Conservation (phyloP, 108 stramenopile species). For the Skeletonema menzelii region DNA sequence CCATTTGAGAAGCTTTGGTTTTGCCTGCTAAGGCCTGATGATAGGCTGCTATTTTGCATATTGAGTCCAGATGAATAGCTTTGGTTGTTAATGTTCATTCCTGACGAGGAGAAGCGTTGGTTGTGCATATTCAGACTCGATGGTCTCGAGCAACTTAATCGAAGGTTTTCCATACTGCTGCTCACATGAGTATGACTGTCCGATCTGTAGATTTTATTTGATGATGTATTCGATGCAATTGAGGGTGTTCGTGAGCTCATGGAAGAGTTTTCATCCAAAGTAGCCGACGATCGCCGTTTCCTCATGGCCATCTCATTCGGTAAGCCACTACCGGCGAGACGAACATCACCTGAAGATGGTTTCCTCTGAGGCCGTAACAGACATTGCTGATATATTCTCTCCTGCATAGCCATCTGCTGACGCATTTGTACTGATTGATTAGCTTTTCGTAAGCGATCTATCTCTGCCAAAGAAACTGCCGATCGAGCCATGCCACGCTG, state of each 20-base stretch:
- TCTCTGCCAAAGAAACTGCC: slow-evolving; percentile 18
- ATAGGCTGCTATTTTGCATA: not conserved
- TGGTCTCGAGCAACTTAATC: not conserved
- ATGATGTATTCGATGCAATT: slow-evolving; percentile 4
- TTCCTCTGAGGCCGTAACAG: slow-evolving; percentile 1
- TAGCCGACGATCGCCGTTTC: slow-evolving; percentile 4
- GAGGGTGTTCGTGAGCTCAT: not conserved
- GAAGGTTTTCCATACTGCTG: slow-evolving; percentile 14
- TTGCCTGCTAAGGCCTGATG: not conserved
- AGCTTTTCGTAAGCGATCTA: slow-evolving; percentile 20
- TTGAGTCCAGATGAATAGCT: slow-evolving; percentile 13
- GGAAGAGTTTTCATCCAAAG: not conserved
- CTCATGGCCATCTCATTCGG: slow-evolving; percentile 2
- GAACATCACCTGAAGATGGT: not conserved
- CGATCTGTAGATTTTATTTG: slow-evolving; percentile 15
- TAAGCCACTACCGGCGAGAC: not conserved
- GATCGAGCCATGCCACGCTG: slow-evolving; percentile 3
- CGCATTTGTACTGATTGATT: slow-evolving; percentile 24
- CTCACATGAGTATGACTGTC: slow-evolving; percentile 2
- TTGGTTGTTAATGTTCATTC: slow-evolving; percentile 1
- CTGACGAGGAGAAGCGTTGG: not conserved
- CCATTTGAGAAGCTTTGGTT: slow-evolving; percentile 2
- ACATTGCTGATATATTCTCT: slow-evolving; percentile 13
- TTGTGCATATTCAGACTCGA: not conserved
- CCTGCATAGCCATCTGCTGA: slow-evolving; percentile 23